These are phyloP conservation scores for Diaporthe capsici DNA, from an alignment of 2,329 filamentous ascomycete species.

Conservation along the genomic window DNA sequence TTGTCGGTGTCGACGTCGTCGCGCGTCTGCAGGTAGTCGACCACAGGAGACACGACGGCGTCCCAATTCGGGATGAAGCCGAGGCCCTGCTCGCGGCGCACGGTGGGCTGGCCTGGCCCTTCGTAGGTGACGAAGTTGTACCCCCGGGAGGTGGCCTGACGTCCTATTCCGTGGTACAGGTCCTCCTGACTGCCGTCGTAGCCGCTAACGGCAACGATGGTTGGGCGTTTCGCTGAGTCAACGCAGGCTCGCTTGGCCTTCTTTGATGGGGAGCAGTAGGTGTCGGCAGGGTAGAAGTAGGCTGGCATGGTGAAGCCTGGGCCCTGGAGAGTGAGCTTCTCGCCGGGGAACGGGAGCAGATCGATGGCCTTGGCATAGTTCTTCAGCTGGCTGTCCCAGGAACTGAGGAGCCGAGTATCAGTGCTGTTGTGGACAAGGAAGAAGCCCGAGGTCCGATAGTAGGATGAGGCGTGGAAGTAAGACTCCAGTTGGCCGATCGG, in stretches of 20 bases:
- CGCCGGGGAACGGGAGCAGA: constrained; percentile 52
- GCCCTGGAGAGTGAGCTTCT: constrained; percentile 52
- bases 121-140: constrained; percentile 61
- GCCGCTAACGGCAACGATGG: constrained; percentile 53
- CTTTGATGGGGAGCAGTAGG: constrained; percentile 25
- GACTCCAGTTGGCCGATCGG: constrained; percentile 47
- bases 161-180: constrained; percentile 50
- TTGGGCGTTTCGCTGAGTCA: constrained; percentile 47
- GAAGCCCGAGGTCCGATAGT: constrained; percentile 59
- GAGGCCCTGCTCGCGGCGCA: constrained; percentile 56
- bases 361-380: constrained; percentile 57
- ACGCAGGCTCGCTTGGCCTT: constrained; percentile 40
- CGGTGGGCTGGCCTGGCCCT: constrained; percentile 60
- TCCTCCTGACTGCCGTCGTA: constrained; percentile 57
- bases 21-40: constrained; percentile 54
- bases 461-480: constrained; percentile 56
- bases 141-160: constrained; percentile 53
- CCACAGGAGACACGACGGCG: constrained; percentile 54
- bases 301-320: constrained; percentile 45
- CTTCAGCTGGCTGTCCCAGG: constrained; percentile 54
- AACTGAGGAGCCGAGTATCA: constrained; percentile 55
- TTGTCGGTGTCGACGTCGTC: constrained; percentile 50
- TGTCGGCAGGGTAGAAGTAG: constrained; percentile 43
- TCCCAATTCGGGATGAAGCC: constrained; percentile 62
- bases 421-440: constrained; percentile 57